Evolutionary conservation across 305 asterid genomes (phyloP).

Genomic region (Lippia alba): DNA sequence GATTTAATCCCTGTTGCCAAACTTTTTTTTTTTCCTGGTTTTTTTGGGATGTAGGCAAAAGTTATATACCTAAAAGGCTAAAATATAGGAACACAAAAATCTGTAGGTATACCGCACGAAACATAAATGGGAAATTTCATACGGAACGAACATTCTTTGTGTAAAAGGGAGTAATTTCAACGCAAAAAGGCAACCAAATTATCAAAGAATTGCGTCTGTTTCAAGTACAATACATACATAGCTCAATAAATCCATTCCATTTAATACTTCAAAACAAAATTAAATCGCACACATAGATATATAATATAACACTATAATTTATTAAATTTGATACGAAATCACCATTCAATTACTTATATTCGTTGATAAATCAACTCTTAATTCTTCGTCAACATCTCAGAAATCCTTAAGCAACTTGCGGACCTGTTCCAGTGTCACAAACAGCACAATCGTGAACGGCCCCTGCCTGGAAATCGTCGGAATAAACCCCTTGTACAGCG

Average conservation of each 20-base stretch:
- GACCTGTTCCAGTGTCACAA: slow-evolving; percentile 93
- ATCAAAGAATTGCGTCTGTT: background rate
- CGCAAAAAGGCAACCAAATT: background rate
- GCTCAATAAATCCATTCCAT: background rate
- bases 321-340: background rate
- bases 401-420: slow-evolving; percentile 82
- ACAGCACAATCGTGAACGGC: slow-evolving; percentile 88
- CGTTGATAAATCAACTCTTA: background rate
- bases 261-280: background rate
- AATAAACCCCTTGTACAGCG: slow-evolving; percentile 85
- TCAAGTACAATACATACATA: no score
- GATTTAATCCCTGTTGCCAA: no score
- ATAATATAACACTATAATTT: background rate
- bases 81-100: no score
- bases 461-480: slow-evolving; percentile 97
- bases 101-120: no score
- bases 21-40: no score
- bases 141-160: background rate
- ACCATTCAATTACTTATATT: background rate
- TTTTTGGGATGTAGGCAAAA: no score
- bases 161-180: background rate
- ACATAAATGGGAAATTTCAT: background rate
- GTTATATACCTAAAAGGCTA: no score
- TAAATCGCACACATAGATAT: background rate
- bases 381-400: slow-evolving; percentile 47